Evolutionary conservation across 2,329 filamentous ascomycete species (phyloP).

Genomic region (Pyricularia sp.): DNA sequence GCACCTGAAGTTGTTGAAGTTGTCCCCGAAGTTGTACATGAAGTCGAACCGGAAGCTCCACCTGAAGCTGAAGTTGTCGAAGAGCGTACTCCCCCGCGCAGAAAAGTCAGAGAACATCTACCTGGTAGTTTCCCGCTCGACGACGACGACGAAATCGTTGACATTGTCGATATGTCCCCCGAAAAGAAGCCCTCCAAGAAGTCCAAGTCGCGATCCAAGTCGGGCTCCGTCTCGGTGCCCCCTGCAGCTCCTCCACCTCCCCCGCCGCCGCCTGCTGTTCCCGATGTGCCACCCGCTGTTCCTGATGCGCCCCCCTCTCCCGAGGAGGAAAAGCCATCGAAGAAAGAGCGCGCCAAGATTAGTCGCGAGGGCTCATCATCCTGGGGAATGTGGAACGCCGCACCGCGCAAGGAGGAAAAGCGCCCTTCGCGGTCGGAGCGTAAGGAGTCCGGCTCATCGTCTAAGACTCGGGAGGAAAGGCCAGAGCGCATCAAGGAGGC

Average conservation of each 20-base stretch:
- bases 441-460: slow-evolving; percentile 29
- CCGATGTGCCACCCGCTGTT: slow-evolving; percentile 31
- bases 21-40: too few relatives aligned
- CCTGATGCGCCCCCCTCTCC: slow-evolving; percentile 35
- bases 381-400: slow-evolving; percentile 68
- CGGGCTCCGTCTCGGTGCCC: slow-evolving; percentile 20
- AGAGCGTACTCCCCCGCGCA: slow-evolving; percentile 11
- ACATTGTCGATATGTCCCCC: slow-evolving; percentile 40
- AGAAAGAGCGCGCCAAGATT: slow-evolving; percentile 70
- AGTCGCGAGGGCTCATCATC: slow-evolving; percentile 56
- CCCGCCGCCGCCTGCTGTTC: slow-evolving; percentile 34
- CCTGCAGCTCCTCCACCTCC: slow-evolving; percentile 27
- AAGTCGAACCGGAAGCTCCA: too few relatives aligned
- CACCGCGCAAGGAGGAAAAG: slow-evolving; percentile 41
- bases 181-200: slow-evolving; percentile 32
- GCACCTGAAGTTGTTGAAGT: slow-evolving; percentile 11
- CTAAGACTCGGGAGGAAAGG: slow-evolving; percentile 52
- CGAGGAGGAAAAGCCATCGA: slow-evolving; percentile 46
- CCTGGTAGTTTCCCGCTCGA: slow-evolving; percentile 22
- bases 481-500: slow-evolving; percentile 38
- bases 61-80: slow-evolving; percentile 10
- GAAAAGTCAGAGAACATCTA: slow-evolving; percentile 10
- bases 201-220: slow-evolving; percentile 31
- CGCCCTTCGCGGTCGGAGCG: slow-evolving; percentile 51
- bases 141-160: slow-evolving; percentile 33